Percentiles rank a stretch among this genome's conserved stretches.
Conservation (phyloP, 164 flowering plant genomes). For the Aristolochia californica region DNA sequence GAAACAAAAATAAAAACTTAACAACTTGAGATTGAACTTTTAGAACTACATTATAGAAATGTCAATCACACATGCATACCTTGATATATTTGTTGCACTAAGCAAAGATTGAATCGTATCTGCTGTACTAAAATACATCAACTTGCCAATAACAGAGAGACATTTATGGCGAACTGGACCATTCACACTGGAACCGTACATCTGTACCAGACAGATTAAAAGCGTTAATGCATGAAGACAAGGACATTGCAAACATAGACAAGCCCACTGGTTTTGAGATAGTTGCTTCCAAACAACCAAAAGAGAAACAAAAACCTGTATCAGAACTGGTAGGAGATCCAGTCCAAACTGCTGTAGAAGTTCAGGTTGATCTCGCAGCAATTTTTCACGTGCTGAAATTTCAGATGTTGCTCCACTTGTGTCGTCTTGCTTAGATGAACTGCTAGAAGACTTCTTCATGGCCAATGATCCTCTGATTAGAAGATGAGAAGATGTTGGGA, state of each 20-base stretch:
- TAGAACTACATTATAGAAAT: conserved; percentile 1
- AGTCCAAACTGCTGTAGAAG: conserved; percentile 89
- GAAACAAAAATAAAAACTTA: neutral
- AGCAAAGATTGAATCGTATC: conserved; percentile 80
- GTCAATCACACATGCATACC: conserved; percentile 33
- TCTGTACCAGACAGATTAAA: conserved; percentile 32
- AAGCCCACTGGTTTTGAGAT: neutral
- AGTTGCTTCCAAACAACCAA: neutral
- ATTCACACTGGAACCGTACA: conserved; percentile 97
- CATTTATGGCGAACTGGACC: conserved; percentile 96
- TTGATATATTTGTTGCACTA: conserved; percentile 76
- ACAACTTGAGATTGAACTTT: neutral
- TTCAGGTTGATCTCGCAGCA: conserved; percentile 84
- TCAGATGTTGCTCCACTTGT: conserved; percentile 43
- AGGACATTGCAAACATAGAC: too few species aligned
- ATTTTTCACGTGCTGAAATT: conserved; percentile 66
- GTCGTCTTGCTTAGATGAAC: conserved; percentile 64
- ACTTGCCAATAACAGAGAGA: conserved; percentile 84
- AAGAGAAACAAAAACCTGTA: conserved; percentile 49
- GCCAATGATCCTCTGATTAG: conserved; percentile 58
- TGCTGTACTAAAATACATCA: conserved; percentile 88
- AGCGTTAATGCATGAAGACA: neutral
- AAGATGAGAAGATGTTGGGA: conserved; percentile 54
- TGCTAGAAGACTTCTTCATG: conserved; percentile 39
- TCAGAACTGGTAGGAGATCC: conserved; percentile 89